These are phyloP conservation scores for Leishmania amazonensis DNA, from an alignment of 208 protist genomes.

Conservation along the genomic window DNA sequence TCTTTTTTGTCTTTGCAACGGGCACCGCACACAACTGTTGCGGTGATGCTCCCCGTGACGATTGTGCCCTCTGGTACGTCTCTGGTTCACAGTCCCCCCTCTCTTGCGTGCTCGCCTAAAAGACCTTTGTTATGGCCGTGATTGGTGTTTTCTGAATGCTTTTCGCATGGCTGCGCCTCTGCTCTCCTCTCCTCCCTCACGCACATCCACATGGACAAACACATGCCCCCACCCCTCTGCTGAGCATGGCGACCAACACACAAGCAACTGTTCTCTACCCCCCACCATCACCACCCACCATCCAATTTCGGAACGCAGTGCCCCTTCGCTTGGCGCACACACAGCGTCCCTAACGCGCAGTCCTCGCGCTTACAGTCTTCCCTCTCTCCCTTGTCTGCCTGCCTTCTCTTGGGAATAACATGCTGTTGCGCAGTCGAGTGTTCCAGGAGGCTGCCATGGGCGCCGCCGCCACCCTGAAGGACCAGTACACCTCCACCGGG, in stretches of 20 bases:
- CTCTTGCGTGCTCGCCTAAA: background rate
- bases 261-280: background rate
- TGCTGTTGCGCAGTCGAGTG: slow-evolving; percentile 16
- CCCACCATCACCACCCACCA: background rate
- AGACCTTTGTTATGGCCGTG: background rate
- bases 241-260: background rate
- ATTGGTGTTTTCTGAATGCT: background rate
- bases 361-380: background rate
- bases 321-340: background rate
- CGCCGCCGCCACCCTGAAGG: slow-evolving; percentile 31
- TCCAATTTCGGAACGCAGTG: background rate
- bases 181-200: background rate
- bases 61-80: background rate
- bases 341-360: background rate
- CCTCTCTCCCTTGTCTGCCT: background rate
- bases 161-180: background rate
- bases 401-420: background rate
- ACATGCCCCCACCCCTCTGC: background rate
- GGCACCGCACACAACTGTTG: background rate
- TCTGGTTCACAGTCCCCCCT: background rate
- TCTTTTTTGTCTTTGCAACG: background rate
- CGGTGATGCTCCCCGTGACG: background rate
- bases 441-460: slow-evolving; percentile 2
- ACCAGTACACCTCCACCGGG: slow-evolving; percentile 51
- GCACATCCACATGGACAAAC: background rate